These are phyloP conservation scores for Trichoderma cornu-damae DNA, from an alignment of 2,329 filamentous ascomycete genomes.

Conservation along the genomic window DNA sequence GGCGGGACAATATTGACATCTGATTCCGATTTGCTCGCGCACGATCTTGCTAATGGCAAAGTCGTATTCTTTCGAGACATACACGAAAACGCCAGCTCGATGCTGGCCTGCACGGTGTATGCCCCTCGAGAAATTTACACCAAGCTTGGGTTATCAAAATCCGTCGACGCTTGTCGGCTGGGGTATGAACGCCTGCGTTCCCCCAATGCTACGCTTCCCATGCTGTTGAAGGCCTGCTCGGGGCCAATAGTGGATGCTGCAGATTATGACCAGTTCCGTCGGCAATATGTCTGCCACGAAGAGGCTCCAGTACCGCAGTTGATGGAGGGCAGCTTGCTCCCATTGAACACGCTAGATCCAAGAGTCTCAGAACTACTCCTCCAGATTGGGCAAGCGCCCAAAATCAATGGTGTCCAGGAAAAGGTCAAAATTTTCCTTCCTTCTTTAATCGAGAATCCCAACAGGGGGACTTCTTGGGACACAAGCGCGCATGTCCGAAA, in stretches of 20 bases:
- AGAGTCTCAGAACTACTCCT: slow-evolving; percentile 38
- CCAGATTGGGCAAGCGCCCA: slow-evolving; percentile 24
- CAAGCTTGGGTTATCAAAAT: slow-evolving; percentile 38
- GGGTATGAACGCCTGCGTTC: slow-evolving; percentile 34
- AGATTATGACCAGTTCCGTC: slow-evolving; percentile 30
- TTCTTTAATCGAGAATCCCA: slow-evolving; percentile 53
- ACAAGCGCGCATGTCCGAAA: slow-evolving; percentile 46
- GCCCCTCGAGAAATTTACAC: slow-evolving; percentile 36
- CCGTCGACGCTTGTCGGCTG: slow-evolving; percentile 29
- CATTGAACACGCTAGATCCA: slow-evolving; percentile 32
- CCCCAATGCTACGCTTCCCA: slow-evolving; percentile 28
- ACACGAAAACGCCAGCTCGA: slow-evolving; percentile 31
- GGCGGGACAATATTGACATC: slow-evolving; percentile 63
- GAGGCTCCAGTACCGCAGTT: slow-evolving; percentile 21
- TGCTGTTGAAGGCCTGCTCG: slow-evolving; percentile 29
- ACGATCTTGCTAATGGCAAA: slow-evolving; percentile 61
- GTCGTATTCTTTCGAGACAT: slow-evolving; percentile 68
- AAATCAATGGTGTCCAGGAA: slow-evolving; percentile 16
- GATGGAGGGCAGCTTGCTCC: slow-evolving; percentile 10
- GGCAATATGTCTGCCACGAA: slow-evolving; percentile 31
- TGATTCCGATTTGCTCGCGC: slow-evolving; percentile 81
- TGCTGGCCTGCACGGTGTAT: slow-evolving; percentile 28
- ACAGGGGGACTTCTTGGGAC: slow-evolving; percentile 53
- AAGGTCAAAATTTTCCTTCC: slow-evolving; percentile 57
- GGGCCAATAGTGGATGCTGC: slow-evolving; percentile 21